Evolutionary conservation across 2,329 filamentous ascomycete genomes (phyloP).

Genomic region (Cladosporium sp.): DNA sequence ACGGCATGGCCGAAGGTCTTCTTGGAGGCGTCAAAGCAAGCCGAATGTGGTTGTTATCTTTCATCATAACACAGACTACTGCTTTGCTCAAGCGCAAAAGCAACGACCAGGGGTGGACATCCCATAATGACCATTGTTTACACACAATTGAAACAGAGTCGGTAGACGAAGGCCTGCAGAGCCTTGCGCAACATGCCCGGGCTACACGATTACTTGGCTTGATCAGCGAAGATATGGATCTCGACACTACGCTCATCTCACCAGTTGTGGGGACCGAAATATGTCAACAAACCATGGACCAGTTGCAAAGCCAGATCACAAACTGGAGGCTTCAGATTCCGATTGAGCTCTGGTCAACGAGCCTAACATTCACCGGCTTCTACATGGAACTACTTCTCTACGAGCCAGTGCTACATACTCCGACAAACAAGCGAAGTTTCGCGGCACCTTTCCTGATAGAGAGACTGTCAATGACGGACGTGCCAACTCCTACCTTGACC

Average conservation of each 20-base stretch:
- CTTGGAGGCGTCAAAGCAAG: slow-evolving; percentile 15
- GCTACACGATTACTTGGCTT: slow-evolving; percentile 29
- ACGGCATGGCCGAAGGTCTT: background rate
- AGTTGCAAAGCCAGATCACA: slow-evolving; percentile 27
- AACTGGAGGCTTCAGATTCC: slow-evolving; percentile 31
- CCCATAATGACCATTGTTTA: slow-evolving; percentile 28
- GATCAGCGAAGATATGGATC: slow-evolving; percentile 26
- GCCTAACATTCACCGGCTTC: slow-evolving; percentile 29
- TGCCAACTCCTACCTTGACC: slow-evolving; percentile 28
- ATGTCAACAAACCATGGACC: slow-evolving; percentile 25
- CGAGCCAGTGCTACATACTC: slow-evolving; percentile 33
- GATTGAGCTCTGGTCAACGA: slow-evolving; percentile 20
- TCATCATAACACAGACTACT: slow-evolving; percentile 21
- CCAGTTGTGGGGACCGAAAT: slow-evolving; percentile 25
- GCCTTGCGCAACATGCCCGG: slow-evolving; percentile 30
- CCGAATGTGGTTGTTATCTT: slow-evolving; percentile 27
- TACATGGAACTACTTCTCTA: slow-evolving; percentile 32
- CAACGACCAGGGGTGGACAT: slow-evolving; percentile 25
- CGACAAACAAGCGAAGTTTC: slow-evolving; percentile 33
- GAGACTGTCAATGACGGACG: slow-evolving; percentile 31
- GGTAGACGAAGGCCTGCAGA: slow-evolving; percentile 7
- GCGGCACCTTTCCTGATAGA: slow-evolving; percentile 34
- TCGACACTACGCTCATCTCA: slow-evolving; percentile 21
- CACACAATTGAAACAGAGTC: slow-evolving; percentile 24
- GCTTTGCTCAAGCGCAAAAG: slow-evolving; percentile 22